Evolutionary conservation across 768 basidiomycete genomes (phyloP), one percentile per base, ranked within the genome.

Genomic region (Tylopilus rubrobrunneus): DNA sequence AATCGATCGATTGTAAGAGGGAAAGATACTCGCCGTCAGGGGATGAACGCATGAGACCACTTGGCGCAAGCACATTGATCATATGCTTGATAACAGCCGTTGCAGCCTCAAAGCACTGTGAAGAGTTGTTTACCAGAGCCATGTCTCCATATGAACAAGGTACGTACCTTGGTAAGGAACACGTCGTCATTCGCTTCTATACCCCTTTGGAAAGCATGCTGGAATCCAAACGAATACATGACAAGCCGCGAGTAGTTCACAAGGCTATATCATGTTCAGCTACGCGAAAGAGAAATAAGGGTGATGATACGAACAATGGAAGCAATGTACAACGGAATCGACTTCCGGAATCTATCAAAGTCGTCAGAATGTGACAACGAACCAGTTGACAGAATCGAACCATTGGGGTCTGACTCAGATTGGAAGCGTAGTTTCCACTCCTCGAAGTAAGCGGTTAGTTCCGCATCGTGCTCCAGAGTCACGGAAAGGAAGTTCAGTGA

Each of bases 151-250:
- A 12, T 10, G 43, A 51, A 39, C 12, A 7, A 51, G 45, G 15
- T 1, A 49, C 1, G 51, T 19, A 85, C 89, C 76, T 83, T 86
- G 51, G 74, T 79, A 56, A 90, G 83, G 67, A 87, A 86, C 21
- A 89, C 63, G 17, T 81, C 69, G 65, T 89, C 87, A 2, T 77
- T 78, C 1, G 75, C 68, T 56, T 82, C 76, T 28, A 88, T 78
- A 1, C 87, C 86, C 8, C 85, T 80, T 58, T 85, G 80, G 67
- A 82, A 89, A 2, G 88, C 88, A 60, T 90, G 85, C 58, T 92
- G 89, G 71, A 91, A 91, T 5, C 87, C 89, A 61, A 92, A 91
- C 0, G 89, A 91, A 63, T 81, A 89, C 87, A 91, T 89, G 46
- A 92, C 89, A 11, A 92, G 80, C 15, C 89, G 78, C 34, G 87